phyloP scores from a whole-genome alignment of 1,139 yeast genomes.

The Debaryomycetaceae sp. region DNA sequence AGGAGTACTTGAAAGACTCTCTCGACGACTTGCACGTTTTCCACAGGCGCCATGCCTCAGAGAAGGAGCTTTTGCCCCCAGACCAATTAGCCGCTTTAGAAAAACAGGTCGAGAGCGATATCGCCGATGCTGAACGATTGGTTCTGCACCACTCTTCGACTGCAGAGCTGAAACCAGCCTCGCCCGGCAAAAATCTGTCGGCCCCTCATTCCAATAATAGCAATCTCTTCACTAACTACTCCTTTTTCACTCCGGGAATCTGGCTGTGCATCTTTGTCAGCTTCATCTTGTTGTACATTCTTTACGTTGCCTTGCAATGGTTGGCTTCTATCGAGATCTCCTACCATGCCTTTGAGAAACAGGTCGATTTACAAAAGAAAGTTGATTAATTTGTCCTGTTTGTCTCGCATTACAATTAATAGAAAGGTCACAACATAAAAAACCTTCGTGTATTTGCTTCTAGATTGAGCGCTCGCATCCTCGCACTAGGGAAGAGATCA shows the following conservation, averaged over 20 bases:
- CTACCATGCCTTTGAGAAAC: conserved; percentile 64
- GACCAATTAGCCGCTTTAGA: conserved; percentile 10
- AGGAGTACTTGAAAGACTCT: conserved; percentile 8
- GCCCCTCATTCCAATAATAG: conserved; percentile 2
- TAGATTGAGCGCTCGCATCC: too few species aligned
- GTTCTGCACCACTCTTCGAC: conserved; percentile 18
- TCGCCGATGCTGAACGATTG: conserved; percentile 22
- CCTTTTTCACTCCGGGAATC: conserved; percentile 44
- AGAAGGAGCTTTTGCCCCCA: conserved; percentile 1
- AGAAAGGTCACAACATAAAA: too few species aligned
- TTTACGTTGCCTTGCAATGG: conserved; percentile 51
- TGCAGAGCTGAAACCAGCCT: conserved; percentile 11
- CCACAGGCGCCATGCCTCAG: background rate
- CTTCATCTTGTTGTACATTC: conserved; percentile 38
- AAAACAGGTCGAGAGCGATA: conserved; percentile 24
- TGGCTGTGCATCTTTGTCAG: conserved; percentile 58
- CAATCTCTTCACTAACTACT: conserved; percentile 29
- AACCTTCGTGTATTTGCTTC: too few species aligned
- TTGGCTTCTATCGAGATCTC: conserved; percentile 51
- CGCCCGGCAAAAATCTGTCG: conserved; percentile 2
- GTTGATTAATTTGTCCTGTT: conserved; percentile 19
- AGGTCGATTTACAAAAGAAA: conserved; percentile 53
- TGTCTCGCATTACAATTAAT: too few species aligned
- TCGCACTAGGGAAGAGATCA: too few species aligned
- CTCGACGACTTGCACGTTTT: background rate